phyloP scores from a whole-genome alignment of 75 land plant genomes.

The Chamaecyparis obtusa region DNA sequence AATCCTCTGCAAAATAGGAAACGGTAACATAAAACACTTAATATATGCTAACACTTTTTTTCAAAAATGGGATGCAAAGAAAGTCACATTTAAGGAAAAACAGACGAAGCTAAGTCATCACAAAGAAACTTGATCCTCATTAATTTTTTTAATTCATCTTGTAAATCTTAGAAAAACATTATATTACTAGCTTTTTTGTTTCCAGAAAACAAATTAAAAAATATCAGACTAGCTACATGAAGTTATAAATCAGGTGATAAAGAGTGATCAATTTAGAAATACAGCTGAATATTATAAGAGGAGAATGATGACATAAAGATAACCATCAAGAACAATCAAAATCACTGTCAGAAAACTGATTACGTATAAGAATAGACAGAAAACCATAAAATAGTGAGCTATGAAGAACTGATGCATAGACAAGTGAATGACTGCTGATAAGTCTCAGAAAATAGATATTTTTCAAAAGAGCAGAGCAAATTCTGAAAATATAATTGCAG shows the following conservation, averaged over 20 bases:
- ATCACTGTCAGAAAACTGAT: too few species aligned
- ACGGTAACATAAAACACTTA: not conserved
- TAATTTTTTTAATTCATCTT: not conserved
- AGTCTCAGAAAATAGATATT: too few species aligned
- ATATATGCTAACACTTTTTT: not conserved
- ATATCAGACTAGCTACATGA: not conserved
- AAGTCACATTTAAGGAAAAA: not conserved
- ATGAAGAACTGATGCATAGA: too few species aligned
- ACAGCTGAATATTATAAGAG: not conserved
- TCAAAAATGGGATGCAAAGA: not conserved
- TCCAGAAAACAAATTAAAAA: too few species aligned
- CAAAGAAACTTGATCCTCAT: not conserved
- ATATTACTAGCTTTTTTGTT: not conserved
- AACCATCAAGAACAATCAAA: too few species aligned
- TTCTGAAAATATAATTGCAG: too few species aligned
- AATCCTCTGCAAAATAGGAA: conserved; percentile 40
- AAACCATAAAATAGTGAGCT: too few species aligned
- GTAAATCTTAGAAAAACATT: not conserved
- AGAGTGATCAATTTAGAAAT: not conserved
- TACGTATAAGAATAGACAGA: too few species aligned
- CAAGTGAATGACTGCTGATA: too few species aligned
- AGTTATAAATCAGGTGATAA: not conserved
- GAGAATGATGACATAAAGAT: not conserved
- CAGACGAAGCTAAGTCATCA: not conserved
- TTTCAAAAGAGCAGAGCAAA: too few species aligned